Base-by-base conservation (phyloP, 805 yeast species). In the Candida rishiriensis region DNA sequence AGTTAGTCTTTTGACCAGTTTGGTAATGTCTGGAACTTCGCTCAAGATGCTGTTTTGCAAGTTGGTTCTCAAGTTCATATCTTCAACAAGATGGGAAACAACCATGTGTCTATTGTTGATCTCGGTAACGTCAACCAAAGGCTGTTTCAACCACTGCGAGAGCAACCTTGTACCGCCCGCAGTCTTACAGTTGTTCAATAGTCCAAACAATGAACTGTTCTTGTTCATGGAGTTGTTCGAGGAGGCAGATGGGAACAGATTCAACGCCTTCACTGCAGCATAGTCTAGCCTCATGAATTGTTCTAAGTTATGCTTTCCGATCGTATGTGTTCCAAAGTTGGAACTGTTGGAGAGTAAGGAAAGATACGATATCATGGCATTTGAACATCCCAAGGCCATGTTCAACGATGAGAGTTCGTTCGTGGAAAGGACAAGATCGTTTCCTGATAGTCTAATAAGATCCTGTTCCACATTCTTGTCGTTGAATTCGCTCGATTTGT, bases 131-230 rank as follows among this genome's bases (percentile, higher is more conserved):
- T 80, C 79, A 42, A 95, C 82, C 39, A 93, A 72, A 1, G 99
- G 99, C 64, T 93, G 99, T 59, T 91, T 93, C 48, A 93, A 72
- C 99, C 99, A 93, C 58, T 88, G 96, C 13, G 93, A 82, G 21
- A 93, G 73, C 40, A 90, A 66, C 51, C 98, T 75, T 1, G 91
- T 71, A 8, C 99, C 99, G n/a, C 93, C 88, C 2, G 80, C 74
- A 3, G 95, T 84, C 55, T 86, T 88, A 70, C 98, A 91, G 53
- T 83, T 80, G 69, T 93, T 91, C 55, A 93, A 69, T 36, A 93
- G 71, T 21, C 95, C 97, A 60, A 78, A 90, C 35, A 93, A 66
- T 10, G 95, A 85, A 3, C 68, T 56, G 17, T 59, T 61, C 38
- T 60, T 61, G 44, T 57, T 54, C 70, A 70, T 67, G 0, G 79